Evolutionary conservation across 2,329 filamentous ascomycete genomes (phyloP), one percentile per base, ranked within the genome.

Genomic region (Dactylellina leptospora): DNA sequence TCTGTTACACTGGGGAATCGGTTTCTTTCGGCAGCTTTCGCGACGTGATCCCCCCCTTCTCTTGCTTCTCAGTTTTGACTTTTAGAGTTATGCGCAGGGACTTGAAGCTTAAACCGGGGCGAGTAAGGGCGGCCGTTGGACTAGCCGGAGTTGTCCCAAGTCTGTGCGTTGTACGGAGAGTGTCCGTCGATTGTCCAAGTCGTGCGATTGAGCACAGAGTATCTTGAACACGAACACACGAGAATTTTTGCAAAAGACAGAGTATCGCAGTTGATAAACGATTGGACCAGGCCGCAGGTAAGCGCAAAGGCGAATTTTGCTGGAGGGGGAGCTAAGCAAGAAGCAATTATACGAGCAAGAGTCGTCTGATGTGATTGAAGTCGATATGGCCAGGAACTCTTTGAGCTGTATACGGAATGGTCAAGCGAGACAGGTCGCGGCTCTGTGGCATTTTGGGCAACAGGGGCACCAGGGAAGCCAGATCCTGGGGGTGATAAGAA

Each of bases 81-180:
- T n/a, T n/a, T n/a, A n/a, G n/a, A n/a, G n/a, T n/a, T n/a, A n/a
- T n/a, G n/a, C 30, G 16, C 23, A 63, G 44, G 59, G 28, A 50
- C 9, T 55, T 25, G 48, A 63, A 63, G 59, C 59, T 63, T 63
- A 63, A 55, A 27, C 45, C 38, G 36, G 48, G 16, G 6, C 16
- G 20, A 42, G 9, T 42, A 54, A 54, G 27, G 44, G 59, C 38
- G 59, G 30, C n/a, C 54, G 20, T 22, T n/a, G 18, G 28, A 20
- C 23, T 6, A 16, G 13, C 22, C 36, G 28, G 30, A 40, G 58
- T 28, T 18, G 9, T 45, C 42, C 38, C 16, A 18, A 51, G 61
- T 66, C 61, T 66, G 61, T 58, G 61, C 61, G 61, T 58, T 44
- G 61, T 42, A 50, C n/a, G n/a, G n/a, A n/a, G n/a, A n/a, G n/a